Evolutionary conservation across 805 yeast genomes (phyloP), one percentile per base, ranked within the genome.

Genomic region (Lachancea mirantina): DNA sequence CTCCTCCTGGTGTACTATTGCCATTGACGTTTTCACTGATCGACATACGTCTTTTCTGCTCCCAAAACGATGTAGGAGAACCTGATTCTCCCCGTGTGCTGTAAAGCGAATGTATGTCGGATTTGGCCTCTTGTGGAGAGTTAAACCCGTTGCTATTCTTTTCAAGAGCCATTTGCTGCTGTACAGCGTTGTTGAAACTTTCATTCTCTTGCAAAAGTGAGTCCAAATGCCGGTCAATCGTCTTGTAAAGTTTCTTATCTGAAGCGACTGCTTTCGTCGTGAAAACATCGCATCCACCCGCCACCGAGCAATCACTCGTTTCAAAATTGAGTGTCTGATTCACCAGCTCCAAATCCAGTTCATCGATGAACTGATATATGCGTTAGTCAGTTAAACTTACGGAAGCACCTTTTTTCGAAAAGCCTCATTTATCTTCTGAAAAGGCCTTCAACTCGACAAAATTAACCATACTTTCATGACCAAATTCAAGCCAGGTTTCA

Each of bases 201-300:
- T 55, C 61, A 35, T 56, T 57, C 34, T 57, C 61, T 35, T 62
- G 65, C 16, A 67, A 49, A 16, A 68, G 55, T 7, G 68, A 56
- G 39, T 79, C 82, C 37, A 84, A 68, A 49, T 84, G 89, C 45
- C 79, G 76, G 53, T 87, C 96, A 26, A 92, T 76, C 0, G 88
- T 76, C 57, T 85, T 84, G 65, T 83, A 85, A 18, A 89, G 70
- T 58, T 88, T 88, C 46, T 87, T 72, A 58, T 92, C 98, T 1
- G 89, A 71, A 1, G 92, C 84, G 15, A 88, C 84, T 1, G 96
- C 87, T 50, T 89, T 92, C 2, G 98, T 92, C 1, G 97, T 84
- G 52, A 85, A 92, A 30, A 92, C 69, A 52, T 92, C 98, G 54
- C 95, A 79, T 16, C 94, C 87, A 8, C 96, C 97, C 35, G 74